phyloP scores from a whole-genome alignment of 1,284 basidiomycete genomes.

The Coniferiporia sulphurascens region DNA sequence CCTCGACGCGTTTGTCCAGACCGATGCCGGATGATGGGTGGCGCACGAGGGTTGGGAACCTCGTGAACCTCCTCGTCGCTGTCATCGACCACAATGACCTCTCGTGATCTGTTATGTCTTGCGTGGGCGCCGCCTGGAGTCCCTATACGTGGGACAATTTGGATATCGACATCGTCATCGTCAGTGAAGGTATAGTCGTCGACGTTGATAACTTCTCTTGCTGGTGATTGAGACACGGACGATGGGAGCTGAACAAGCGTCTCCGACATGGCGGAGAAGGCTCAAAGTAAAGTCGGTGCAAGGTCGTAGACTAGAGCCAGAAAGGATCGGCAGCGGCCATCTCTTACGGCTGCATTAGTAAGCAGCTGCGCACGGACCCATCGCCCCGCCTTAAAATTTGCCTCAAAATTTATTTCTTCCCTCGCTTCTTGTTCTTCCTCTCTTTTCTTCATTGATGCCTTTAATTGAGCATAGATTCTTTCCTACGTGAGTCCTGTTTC shows the following conservation, averaged over 20 bases:
- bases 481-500: slow-evolving; percentile 15
- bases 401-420: background rate
- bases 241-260: slow-evolving; percentile 17
- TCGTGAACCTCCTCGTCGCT: slow-evolving; percentile 42
- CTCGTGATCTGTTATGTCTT: slow-evolving; percentile 19
- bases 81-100: slow-evolving; percentile 33
- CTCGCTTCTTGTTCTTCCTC: background rate
- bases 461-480: background rate
- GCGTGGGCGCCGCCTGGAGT: background rate
- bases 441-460: background rate
- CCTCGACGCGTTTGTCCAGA: slow-evolving; percentile 4
- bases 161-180: slow-evolving; percentile 30
- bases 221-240: background rate
- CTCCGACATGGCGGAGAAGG: slow-evolving; percentile 14
- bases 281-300: background rate
- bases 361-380: slow-evolving; percentile 16
- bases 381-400: slow-evolving; percentile 11
- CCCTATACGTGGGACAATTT: slow-evolving; percentile 6
- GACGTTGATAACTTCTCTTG: slow-evolving; percentile 14
- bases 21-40: slow-evolving; percentile 20
- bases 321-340: background rate
- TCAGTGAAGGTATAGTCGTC: slow-evolving; percentile 13
- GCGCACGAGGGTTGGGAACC: slow-evolving; percentile 11
- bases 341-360: background rate
- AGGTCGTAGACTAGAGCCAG: background rate